Evolutionary conservation across 164 flowering plant genomes (phyloP), one percentile per base, ranked within the genome.

Genomic region (Aristolochia californica): DNA sequence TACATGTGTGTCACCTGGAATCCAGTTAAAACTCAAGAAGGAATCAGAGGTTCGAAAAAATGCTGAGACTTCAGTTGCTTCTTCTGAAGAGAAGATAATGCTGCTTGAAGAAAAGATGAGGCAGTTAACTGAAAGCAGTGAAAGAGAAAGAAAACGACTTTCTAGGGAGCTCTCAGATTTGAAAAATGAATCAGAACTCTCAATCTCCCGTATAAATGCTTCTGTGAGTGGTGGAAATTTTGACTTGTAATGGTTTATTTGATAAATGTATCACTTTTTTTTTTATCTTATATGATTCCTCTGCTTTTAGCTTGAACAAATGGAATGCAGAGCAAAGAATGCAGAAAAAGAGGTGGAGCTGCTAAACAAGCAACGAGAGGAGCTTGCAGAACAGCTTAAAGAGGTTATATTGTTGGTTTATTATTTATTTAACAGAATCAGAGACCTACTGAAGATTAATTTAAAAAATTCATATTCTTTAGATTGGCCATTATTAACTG

Each of bases 321-420:
- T 81, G 87, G 85, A 79, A 69, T 85, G 76, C 68, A 81, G 79
- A 78, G 96, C 93, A 58, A 70, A 26, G 5, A 80, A 74, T 77
- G 90, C 97, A 17, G 95, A 87, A 74, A 72, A 70, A 62, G 90
- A 93, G 67, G 75, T 88, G 27, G 80, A 68, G 59, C 61, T 84
- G 43, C 67, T 89, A 55, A 83, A 73, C 70, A 67, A 68, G 62
- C 88, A 84, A 74, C 68, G 85, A 57, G 86, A 83, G 67, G 81
- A 75, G 27, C 75, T 77, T 30, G 74, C 63, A 60, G 55, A 59
- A 51, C 83, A 72, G 61, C 74, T 87, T 34, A 62, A 77, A 61
- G 91, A 87, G 96, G 98, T 82, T 5, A 13, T 49, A 2, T 54
- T 26, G 12, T 53, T 54, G 8, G 18, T 13, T 53, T 53, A 13